Base-by-base conservation (phyloP, 768 basidiomycete species). In the Lactifluus pinguis region DNA sequence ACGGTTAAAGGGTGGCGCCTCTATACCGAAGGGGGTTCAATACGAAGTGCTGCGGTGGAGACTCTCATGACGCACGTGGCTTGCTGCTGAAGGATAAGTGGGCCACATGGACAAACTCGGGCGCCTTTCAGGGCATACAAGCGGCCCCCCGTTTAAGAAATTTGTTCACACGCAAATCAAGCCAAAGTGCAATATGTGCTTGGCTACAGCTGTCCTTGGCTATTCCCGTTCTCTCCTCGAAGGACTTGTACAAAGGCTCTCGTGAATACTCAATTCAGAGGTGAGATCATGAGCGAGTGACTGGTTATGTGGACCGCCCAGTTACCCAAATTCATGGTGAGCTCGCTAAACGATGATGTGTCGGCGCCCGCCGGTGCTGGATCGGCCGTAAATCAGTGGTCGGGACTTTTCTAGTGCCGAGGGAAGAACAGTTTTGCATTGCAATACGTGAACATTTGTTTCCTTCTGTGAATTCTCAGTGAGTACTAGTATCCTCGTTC, bases 1-100 rank as follows among this genome's bases (percentile, higher is more conserved):
- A 55, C 52, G 41, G 60, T 55, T 61, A 61, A 54, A 44, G 49
- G 32, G 21, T 49, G 34, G 49, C 54, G 49, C 54, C 41, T 44
- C 39, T 45, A 21, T 13, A 11, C 36, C 25, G 7, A 38, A 19
- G 32, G 19, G 49, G 21, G 36, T 29, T 30, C 48, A 57, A 57
- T 42, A n/a, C 7, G 48, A 29, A 45, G 34, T 17, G 38, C 45
- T 25, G 21, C 5, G 45, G 10, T 11, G 5, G 44, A 44, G n/a
- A 44, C 6, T 14, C 41, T 15, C 5, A 47, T 19, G 53, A 50
- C 54, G 41, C 60, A 61, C 60, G 60, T 61, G 60, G 52, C 25
- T 47, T 6, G 10, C 34, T 38, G 51, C 19, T 15, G 44, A 15
- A 47, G 19, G 39, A 9, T 38, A 6, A 45, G 15, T 36, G 34